A percentile compares a stretch with the other conserved stretches of the same genome.
phyloP scores from a whole-genome alignment of 2,329 filamentous ascomycete genomes.

The Alternaria gansuensis region DNA sequence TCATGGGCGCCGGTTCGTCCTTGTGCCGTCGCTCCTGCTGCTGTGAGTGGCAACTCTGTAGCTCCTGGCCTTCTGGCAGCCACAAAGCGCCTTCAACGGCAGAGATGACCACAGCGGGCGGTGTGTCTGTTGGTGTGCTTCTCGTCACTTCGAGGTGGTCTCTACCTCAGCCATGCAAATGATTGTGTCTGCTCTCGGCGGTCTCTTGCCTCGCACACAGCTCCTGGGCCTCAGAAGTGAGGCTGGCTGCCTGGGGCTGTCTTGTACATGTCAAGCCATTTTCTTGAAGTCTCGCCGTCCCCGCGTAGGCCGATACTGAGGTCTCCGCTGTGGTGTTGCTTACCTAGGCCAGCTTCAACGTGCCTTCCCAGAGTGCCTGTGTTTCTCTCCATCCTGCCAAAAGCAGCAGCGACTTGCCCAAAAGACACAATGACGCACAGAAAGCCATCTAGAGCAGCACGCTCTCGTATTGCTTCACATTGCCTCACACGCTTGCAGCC shows the following conservation, averaged over 20 bases:
- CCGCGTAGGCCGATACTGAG: neutral
- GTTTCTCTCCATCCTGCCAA: neutral
- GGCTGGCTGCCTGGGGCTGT: neutral
- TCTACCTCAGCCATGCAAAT: neutral
- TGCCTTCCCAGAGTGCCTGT: conserved; percentile 8
- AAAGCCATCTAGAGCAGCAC: neutral
- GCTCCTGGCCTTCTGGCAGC: neutral
- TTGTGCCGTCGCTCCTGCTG: neutral
- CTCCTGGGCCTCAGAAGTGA: neutral
- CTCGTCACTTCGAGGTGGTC: neutral
- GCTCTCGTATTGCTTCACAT: neutral
- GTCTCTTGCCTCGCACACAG: neutral
- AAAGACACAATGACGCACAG: neutral
- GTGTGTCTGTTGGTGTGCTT: neutral
- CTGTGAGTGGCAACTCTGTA: neutral
- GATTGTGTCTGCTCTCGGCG: neutral
- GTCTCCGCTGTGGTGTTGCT: neutral
- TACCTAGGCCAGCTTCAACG: neutral
- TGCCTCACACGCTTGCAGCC: neutral
- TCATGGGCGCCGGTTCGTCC: no score
- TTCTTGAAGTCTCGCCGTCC: neutral
- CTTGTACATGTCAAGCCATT: neutral
- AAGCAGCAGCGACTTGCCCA: neutral
- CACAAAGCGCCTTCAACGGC: neutral
- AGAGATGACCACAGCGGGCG: neutral